Conservation (phyloP, 805 yeast genomes). For the Torulaspora maleeae region DNA sequence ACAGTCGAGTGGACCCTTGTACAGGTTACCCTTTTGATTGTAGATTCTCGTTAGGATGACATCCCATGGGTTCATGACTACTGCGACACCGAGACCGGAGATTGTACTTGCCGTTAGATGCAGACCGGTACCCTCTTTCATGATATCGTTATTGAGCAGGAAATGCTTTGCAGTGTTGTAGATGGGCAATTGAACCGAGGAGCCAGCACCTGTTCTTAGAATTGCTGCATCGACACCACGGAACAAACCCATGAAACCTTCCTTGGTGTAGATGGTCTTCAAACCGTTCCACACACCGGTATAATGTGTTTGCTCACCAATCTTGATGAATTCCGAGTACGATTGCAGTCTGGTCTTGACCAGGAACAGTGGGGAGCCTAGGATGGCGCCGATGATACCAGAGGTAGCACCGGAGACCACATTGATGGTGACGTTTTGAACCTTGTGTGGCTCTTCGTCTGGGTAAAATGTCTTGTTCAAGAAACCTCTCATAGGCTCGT, state of each 20-base stretch:
- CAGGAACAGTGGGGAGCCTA: constrained; percentile 88
- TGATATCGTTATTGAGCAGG: constrained; percentile 48
- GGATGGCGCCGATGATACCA: constrained; percentile 82
- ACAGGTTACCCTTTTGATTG: constrained; percentile 85
- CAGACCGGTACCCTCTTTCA: constrained; percentile 59
- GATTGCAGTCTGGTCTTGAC: constrained; percentile 97
- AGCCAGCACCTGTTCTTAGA: constrained; percentile 91
- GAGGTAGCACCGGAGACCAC: constrained; percentile 75
- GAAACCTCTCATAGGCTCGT: constrained; percentile 74
- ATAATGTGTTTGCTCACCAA: constrained; percentile 93
- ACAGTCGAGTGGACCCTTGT: constrained; percentile 87
- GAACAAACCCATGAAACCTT: constrained; percentile 80
- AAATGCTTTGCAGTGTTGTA: constrained; percentile 72
- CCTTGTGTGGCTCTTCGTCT: constrained; percentile 42
- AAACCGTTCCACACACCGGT: constrained; percentile 66
- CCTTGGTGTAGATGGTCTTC: constrained; percentile 51
- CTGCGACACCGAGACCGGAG: constrained; percentile 88
- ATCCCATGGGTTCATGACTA: constrained; percentile 98
- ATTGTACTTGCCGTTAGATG: constrained; percentile 70
- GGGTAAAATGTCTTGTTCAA: constrained; percentile 56
- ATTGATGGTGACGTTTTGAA: constrained; percentile 55
- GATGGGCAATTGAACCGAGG: constrained; percentile 90
- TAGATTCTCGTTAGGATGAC: constrained; percentile 91
- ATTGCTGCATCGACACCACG: constrained; percentile 95
- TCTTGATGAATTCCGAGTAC: constrained; percentile 57